phyloP scores from a whole-genome alignment of 2,329 filamentous ascomycete genomes.

The Elsinoe necatrix region DNA sequence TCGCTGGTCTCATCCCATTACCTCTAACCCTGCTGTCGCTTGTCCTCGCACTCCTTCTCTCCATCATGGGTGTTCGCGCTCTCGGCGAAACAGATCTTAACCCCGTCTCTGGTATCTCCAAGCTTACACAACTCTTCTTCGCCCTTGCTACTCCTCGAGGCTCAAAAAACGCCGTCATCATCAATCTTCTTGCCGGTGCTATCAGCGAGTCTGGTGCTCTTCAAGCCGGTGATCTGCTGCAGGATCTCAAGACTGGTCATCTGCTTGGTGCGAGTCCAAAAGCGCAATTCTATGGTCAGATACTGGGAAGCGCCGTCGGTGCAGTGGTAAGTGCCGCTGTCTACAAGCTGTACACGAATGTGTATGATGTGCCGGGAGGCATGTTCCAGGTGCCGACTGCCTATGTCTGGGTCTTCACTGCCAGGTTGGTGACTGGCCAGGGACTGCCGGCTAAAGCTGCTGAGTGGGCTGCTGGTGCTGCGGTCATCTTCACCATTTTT shows the following conservation, averaged over 20 bases:
- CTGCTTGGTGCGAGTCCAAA: constrained; percentile 84
- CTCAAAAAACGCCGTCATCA: constrained; percentile 78
- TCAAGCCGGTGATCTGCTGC: constrained; percentile 92
- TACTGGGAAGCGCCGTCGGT: constrained; percentile 80
- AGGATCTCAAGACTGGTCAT: constrained; percentile 94
- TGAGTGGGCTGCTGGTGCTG: constrained; percentile 70
- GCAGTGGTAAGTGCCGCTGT: constrained; percentile 79
- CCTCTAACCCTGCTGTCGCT: constrained; percentile 79
- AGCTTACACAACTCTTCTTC: constrained; percentile 92
- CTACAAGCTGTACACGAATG: constrained; percentile 81
- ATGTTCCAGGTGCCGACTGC: constrained; percentile 90
- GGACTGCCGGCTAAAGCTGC: constrained; percentile 77
- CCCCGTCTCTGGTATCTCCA: constrained; percentile 91
- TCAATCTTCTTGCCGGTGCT: constrained; percentile 89
- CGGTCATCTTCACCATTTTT: constrained; percentile 59
- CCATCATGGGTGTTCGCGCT: constrained; percentile 56
- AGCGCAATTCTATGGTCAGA: constrained; percentile 93
- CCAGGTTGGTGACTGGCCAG: constrained; percentile 81
- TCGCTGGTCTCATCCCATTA: constrained; percentile 72
- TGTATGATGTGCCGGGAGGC: constrained; percentile 80
- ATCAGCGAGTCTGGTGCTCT: constrained; percentile 77
- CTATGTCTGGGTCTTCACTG: constrained; percentile 97
- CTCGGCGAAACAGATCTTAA: constrained; percentile 84
- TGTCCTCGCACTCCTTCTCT: constrained; percentile 57
- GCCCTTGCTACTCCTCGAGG: constrained; percentile 76